phyloP scores from a whole-genome alignment of 768 basidiomycete species.

The Royoungia palumana region DNA sequence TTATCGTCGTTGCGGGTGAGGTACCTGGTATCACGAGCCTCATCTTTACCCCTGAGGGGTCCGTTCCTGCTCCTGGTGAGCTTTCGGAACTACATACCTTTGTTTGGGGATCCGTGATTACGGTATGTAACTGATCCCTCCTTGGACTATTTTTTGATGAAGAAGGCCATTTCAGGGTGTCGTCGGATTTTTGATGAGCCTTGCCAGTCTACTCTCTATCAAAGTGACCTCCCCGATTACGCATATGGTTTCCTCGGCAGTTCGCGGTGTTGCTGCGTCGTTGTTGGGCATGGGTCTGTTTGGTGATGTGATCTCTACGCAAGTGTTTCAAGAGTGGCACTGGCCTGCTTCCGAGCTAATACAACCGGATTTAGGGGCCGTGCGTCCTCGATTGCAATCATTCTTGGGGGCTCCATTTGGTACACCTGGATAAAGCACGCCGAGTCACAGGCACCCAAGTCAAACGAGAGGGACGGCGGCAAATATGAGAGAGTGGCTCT shows the following conservation, averaged over 20 bases:
- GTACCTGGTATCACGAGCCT: conserved; percentile 58
- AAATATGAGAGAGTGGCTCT: conserved; percentile 62
- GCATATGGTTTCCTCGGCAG: conserved; percentile 95
- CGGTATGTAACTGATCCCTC: conserved; percentile 43
- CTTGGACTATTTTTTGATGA: conserved; percentile 2
- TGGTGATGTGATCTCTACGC: conserved; percentile 76
- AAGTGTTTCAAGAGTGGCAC: conserved; percentile 29
- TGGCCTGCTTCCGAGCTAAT: not conserved
- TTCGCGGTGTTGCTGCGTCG: conserved; percentile 91
- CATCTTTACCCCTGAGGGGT: conserved; percentile 45
- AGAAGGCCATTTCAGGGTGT: conserved; percentile 50
- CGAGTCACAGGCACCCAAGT: conserved; percentile 49
- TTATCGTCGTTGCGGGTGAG: conserved; percentile 77
- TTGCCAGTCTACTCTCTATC: conserved; percentile 90
- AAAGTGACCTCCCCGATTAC: conserved; percentile 97
- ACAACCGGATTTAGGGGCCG: conserved; percentile 55
- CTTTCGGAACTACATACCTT: conserved; percentile 60
- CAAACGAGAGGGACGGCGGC: conserved; percentile 24
- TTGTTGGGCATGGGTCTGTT: conserved; percentile 80
- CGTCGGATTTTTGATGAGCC: conserved; percentile 91
- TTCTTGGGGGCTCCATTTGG: conserved; percentile 76
- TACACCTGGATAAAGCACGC: conserved; percentile 88
- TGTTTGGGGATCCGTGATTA: conserved; percentile 74
- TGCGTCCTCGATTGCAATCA: conserved; percentile 73
- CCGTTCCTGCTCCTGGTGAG: conserved; percentile 35